These are phyloP conservation scores for Saccharomyces hybrid DNA, from an alignment of 1,139 yeast genomes.

Conservation along the genomic window DNA sequence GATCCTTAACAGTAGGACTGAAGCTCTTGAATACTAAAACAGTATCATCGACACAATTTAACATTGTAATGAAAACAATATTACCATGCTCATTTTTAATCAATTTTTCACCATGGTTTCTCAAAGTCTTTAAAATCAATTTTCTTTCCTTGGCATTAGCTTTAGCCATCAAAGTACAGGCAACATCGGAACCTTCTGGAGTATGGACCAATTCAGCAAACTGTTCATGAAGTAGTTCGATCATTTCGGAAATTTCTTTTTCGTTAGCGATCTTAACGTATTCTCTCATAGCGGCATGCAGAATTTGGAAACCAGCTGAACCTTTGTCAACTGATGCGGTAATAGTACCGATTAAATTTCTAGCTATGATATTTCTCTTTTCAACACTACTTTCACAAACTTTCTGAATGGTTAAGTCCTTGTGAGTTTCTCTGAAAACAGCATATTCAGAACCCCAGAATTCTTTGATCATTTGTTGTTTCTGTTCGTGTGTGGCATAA, in stretches of 20 bases:
- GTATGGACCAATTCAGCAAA: constrained; percentile 94
- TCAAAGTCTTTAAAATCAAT: constrained; percentile 59
- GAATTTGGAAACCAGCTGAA: constrained; percentile 89
- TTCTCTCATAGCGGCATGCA: constrained; percentile 94
- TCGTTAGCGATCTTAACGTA: constrained; percentile 62
- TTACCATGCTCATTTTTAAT: constrained; percentile 84
- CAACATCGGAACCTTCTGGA: constrained; percentile 87
- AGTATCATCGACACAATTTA: constrained; percentile 90
- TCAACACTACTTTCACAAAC: constrained; percentile 68
- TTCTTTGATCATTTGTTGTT: constrained; percentile 84
- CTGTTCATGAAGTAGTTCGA: constrained; percentile 78
- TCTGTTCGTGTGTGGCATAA: constrained; percentile 78
- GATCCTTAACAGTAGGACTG: constrained; percentile 49
- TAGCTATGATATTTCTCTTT: constrained; percentile 67
- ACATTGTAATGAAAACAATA: constrained; percentile 65
- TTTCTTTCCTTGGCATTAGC: constrained; percentile 94
- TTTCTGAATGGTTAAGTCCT: constrained; percentile 54
- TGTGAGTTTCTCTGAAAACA: constrained; percentile 71
- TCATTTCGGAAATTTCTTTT: constrained; percentile 67
- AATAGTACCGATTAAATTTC: constrained; percentile 74
- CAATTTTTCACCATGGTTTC: constrained; percentile 63
- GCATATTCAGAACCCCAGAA: constrained; percentile 98
- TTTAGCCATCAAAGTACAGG: constrained; percentile 66
- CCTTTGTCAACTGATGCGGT: constrained; percentile 91
- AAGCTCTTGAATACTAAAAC: constrained; percentile 72